Conservation (phyloP, 192 early-diverging fungal genomes). For the Coemansia sp. region DNA sequence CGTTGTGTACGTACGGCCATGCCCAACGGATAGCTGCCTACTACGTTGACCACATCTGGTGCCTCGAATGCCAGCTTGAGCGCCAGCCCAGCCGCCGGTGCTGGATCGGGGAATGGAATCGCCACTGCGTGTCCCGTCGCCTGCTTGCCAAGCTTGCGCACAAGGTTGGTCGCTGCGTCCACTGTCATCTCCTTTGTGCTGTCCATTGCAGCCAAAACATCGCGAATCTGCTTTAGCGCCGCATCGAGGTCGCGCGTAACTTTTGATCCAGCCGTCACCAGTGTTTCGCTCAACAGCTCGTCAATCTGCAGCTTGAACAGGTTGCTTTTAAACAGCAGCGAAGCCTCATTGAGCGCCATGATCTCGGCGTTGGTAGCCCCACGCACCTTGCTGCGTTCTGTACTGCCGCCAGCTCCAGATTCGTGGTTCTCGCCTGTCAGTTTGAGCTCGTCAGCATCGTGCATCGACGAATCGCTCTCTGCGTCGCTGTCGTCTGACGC, state of each 20-base stretch:
- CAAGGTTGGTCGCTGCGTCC: conserved; percentile 25
- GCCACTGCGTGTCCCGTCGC: background rate
- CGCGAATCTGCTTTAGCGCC: conserved; percentile 56
- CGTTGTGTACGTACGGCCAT: conserved; percentile 58
- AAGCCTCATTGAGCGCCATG: conserved; percentile 75
- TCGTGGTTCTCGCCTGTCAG: background rate
- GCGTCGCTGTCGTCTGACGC: conserved; percentile 52
- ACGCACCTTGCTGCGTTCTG: background rate
- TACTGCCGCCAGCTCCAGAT: background rate
- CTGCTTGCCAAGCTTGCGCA: conserved; percentile 57
- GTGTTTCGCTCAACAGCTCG: conserved; percentile 32
- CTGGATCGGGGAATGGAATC: conserved; percentile 77
- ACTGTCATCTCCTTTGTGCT: conserved; percentile 21
- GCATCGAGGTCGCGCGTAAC: conserved; percentile 35
- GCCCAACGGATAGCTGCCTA: conserved; percentile 86
- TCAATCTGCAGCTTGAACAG: conserved; percentile 84
- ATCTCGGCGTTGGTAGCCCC: conserved; percentile 76
- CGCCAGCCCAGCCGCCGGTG: conserved; percentile 64
- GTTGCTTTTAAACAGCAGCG: conserved; percentile 83
- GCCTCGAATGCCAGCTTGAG: conserved; percentile 77
- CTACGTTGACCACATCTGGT: conserved; percentile 73
- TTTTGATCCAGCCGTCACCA: conserved; percentile 17
- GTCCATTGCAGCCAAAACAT: conserved; percentile 12
- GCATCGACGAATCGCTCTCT: background rate
- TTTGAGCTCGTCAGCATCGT: background rate